A percentile compares a stretch with the other conserved stretches of the same genome.
phyloP scores from a whole-genome alignment of 2,329 filamentous ascomycete species.

The Teratosphaeria destructans region DNA sequence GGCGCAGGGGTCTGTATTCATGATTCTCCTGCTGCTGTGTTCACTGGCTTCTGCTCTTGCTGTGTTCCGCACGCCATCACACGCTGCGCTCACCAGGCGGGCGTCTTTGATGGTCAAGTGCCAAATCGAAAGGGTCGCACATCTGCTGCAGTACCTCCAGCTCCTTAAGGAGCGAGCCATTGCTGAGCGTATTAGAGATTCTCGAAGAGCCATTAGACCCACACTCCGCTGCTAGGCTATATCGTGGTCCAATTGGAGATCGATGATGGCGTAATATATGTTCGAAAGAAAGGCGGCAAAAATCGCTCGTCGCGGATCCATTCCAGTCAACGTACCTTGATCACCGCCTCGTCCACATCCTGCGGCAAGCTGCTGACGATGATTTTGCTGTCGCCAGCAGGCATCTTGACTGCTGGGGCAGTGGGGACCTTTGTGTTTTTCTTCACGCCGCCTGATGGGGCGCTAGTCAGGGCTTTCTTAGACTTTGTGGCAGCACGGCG shows the following conservation, averaged over 20 bases:
- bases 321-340: slow-evolving; percentile 99
- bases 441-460: slow-evolving; percentile 75
- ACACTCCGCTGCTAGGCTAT: not conserved
- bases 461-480: slow-evolving; percentile 38
- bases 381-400: slow-evolving; percentile 78
- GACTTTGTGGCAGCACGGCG: slow-evolving; percentile 38
- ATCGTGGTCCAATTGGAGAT: not conserved
- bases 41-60: slow-evolving; percentile 2
- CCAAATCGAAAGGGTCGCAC: slow-evolving; percentile 9
- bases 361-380: slow-evolving; percentile 97
- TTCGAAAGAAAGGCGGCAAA: slow-evolving; percentile 4
- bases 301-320: slow-evolving; percentile 17
- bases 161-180: not conserved
- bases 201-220: not conserved
- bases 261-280: not conserved
- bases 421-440: slow-evolving; percentile 52
- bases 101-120: slow-evolving; percentile 10
- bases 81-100: slow-evolving; percentile 22
- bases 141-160: not conserved
- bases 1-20: not conserved
- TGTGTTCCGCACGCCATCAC: slow-evolving; percentile 13
- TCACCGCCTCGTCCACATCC: slow-evolving; percentile 93
- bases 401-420: slow-evolving; percentile 49
- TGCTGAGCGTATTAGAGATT: not conserved
- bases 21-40: slow-evolving; percentile 5